A percentile compares a stretch with the other conserved stretches of the same genome.
These are phyloP conservation scores for Vachellia collinsii DNA, from an alignment of 306 rosid genomes.

Conservation along the genomic window DNA sequence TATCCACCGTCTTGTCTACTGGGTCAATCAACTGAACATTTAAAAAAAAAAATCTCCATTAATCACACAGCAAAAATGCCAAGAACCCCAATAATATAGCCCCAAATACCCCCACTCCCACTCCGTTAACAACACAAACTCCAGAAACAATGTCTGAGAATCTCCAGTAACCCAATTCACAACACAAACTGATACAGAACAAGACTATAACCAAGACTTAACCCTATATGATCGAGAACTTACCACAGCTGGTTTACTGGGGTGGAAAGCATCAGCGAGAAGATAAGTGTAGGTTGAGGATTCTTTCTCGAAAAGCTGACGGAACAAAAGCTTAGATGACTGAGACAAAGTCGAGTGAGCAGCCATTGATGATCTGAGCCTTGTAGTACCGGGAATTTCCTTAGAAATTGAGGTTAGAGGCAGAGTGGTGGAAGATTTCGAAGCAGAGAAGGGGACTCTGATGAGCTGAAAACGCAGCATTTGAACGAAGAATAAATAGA, in stretches of 20 bases:
- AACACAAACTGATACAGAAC: not conserved
- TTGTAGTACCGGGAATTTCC: slow-evolving; percentile 7
- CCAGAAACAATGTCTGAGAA: not conserved
- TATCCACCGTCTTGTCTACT: slow-evolving; percentile 85
- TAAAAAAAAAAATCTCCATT: not conserved
- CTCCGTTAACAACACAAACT: not conserved
- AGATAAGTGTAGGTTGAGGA: slow-evolving; percentile 91
- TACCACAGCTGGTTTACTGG: slow-evolving; percentile 81
- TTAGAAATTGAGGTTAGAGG: slow-evolving; percentile 25
- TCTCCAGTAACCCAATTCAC: not conserved
- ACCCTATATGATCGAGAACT: not conserved
- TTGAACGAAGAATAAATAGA: slow-evolving; percentile 12
- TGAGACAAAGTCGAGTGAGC: slow-evolving; percentile 47
- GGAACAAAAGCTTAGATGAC: slow-evolving; percentile 68
- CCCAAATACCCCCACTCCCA: not conserved
- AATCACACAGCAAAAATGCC: slow-evolving; percentile 17
- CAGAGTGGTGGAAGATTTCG: slow-evolving; percentile 25
- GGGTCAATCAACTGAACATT: slow-evolving; percentile 90
- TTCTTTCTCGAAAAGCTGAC: slow-evolving; percentile 95
- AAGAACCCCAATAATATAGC: slow-evolving; percentile 4
- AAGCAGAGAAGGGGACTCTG: slow-evolving; percentile 32
- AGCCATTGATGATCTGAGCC: slow-evolving; percentile 50
- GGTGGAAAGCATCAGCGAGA: slow-evolving; percentile 79
- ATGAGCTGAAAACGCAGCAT: slow-evolving; percentile 44
- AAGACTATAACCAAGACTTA: not conserved